These are phyloP conservation scores for Populus hybrid DNA, from an alignment of 441 rosid genomes.

Conservation along the genomic window DNA sequence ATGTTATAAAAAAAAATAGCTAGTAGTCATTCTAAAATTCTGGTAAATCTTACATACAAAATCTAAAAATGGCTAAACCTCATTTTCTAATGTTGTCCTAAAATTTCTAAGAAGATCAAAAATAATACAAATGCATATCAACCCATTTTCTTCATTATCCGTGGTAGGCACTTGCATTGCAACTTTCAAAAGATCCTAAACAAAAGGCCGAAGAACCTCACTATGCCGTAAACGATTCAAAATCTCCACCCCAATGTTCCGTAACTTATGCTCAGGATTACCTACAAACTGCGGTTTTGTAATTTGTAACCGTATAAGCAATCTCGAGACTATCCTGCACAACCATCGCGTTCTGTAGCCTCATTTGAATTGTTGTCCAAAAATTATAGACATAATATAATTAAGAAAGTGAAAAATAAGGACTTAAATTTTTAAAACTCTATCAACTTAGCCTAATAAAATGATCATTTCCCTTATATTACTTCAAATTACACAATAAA, in stretches of 20 bases:
- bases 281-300: conserved; percentile 88
- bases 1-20: conserved; percentile 81
- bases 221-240: conserved; percentile 95
- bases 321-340: conserved; percentile 96
- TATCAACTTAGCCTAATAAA: not conserved
- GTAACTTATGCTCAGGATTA: conserved; percentile 86
- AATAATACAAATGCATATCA: conserved; percentile 91
- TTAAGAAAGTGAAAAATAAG: not conserved
- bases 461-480: not conserved
- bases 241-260: conserved; percentile 86
- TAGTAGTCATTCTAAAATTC: conserved; percentile 77
- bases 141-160: conserved; percentile 95
- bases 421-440: not conserved
- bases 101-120: conserved; percentile 93
- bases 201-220: conserved; percentile 98
- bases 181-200: conserved; percentile 95
- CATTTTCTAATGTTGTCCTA: conserved; percentile 82
- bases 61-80: conserved; percentile 95
- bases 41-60: conserved; percentile 96
- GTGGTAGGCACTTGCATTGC: conserved; percentile 94
- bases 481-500: not conserved
- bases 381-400: conserved; percentile 15
- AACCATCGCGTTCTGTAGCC: conserved; percentile 92
- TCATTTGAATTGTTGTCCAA: conserved; percentile 65
- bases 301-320: conserved; percentile 74